Conservation (phyloP, 179 eudicot species). For the Spinacia oleracea region DNA sequence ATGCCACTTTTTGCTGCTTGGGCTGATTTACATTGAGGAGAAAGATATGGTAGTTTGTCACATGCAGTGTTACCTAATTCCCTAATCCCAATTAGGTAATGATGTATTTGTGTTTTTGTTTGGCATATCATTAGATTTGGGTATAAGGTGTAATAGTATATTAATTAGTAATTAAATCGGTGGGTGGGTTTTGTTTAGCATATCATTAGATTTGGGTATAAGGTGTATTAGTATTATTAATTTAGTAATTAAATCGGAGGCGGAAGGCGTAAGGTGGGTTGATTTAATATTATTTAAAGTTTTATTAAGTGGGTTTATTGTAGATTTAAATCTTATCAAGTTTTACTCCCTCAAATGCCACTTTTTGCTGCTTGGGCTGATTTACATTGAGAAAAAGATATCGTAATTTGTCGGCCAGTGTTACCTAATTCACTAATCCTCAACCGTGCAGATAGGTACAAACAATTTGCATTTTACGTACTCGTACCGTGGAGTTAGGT, state of each 20-base stretch:
- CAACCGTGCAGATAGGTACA: not conserved
- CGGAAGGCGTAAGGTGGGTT: not conserved
- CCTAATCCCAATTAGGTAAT: not conserved
- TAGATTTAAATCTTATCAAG: constrained; percentile 18
- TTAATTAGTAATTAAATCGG: too few species aligned
- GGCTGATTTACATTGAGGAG: constrained; percentile 51
- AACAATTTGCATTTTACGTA: not conserved
- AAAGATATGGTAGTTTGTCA: not conserved
- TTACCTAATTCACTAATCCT: not conserved
- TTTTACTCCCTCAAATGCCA: constrained; percentile 46
- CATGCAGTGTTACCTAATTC: not conserved
- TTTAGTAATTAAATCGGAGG: not conserved
- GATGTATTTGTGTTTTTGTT: not conserved
- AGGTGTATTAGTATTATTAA: not conserved
- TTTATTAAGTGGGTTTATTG: not conserved
- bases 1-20: constrained; percentile 64
- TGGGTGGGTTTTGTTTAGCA: not conserved
- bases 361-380: constrained; percentile 71
- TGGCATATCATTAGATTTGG: not conserved
- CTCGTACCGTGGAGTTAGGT: not conserved
- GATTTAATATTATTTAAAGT: not conserved
- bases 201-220: not conserved
- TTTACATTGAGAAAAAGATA: constrained; percentile 31
- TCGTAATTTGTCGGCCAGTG: not conserved
- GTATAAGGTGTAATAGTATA: not conserved